These are phyloP conservation scores for Claviceps africana DNA, from an alignment of 2,329 filamentous ascomycete genomes.

Conservation along the genomic window DNA sequence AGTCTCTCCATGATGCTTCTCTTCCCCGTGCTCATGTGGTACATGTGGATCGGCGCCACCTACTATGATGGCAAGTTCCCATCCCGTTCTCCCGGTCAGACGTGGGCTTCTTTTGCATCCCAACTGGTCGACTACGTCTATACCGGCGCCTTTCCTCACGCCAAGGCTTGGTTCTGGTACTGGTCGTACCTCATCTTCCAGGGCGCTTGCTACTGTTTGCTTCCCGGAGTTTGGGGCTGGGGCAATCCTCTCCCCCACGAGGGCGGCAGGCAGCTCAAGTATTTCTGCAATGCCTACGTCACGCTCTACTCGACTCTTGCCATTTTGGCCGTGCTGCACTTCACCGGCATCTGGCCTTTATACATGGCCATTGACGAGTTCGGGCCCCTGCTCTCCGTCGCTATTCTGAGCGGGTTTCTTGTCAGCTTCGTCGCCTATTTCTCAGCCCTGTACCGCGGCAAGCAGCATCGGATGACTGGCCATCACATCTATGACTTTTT, in stretches of 20 bases:
- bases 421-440: constrained; percentile 76
- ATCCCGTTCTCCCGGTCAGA: constrained; percentile 49
- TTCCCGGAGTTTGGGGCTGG: constrained; percentile 77
- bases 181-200: constrained; percentile 87
- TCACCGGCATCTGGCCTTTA: constrained; percentile 71
- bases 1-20: constrained; percentile 75
- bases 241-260: constrained; percentile 78
- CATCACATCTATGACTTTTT: constrained; percentile 76
- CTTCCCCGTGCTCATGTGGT: constrained; percentile 95
- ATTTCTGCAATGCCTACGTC: constrained; percentile 84
- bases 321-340: constrained; percentile 58
- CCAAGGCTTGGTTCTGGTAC: constrained; percentile 82
- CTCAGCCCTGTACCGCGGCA: constrained; percentile 67
- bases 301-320: constrained; percentile 80
- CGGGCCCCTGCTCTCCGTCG: constrained; percentile 80
- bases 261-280: constrained; percentile 72
- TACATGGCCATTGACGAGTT: constrained; percentile 94
- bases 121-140: constrained; percentile 63
- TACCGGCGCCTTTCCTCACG: constrained; percentile 68
- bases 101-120: constrained; percentile 52
- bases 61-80: constrained; percentile 84
- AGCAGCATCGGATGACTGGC: constrained; percentile 83
- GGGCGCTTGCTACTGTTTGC: constrained; percentile 64
- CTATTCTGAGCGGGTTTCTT: constrained; percentile 78
- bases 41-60: constrained; percentile 95